These are phyloP conservation scores for Chytriomyces hyalinus DNA, from an alignment of 192 early-diverging fungal species.

Conservation along the genomic window DNA sequence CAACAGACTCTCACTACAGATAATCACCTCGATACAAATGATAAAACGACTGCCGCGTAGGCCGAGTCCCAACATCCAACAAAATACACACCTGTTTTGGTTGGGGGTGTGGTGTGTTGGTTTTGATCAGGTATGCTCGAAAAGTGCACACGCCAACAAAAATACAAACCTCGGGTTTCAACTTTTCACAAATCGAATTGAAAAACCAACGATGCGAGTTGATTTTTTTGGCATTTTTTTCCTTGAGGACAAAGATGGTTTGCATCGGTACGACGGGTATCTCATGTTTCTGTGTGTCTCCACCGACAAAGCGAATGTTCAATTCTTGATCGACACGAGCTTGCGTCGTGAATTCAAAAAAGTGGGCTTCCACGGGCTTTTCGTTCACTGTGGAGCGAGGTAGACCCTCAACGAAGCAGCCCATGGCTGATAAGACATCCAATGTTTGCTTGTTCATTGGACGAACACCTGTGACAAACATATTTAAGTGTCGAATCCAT, in stretches of 20 bases:
- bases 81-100: slow-evolving; percentile 46
- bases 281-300: background rate
- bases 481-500: background rate
- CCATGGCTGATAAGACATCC: slow-evolving; percentile 68
- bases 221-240: slow-evolving; percentile 90
- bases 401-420: slow-evolving; percentile 61
- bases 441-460: slow-evolving; percentile 73
- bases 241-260: slow-evolving; percentile 85
- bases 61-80: slow-evolving; percentile 77
- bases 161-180: slow-evolving; percentile 57
- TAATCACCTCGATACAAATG: slow-evolving; percentile 66
- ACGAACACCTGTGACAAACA: slow-evolving; percentile 59
- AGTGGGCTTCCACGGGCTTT: slow-evolving; percentile 54
- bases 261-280: slow-evolving; percentile 45
- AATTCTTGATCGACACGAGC: slow-evolving; percentile 63
- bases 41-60: slow-evolving; percentile 70
- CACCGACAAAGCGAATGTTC: slow-evolving; percentile 57
- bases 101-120: no score
- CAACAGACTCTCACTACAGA: background rate
- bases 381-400: slow-evolving; percentile 48
- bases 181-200: slow-evolving; percentile 54
- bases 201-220: slow-evolving; percentile 75
- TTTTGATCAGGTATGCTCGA: no score
- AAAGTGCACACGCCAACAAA: no score
- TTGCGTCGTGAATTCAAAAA: slow-evolving; percentile 63